Percentiles rank a stretch among this genome's conserved stretches.
Conservation (phyloP, 2,329 filamentous ascomycete genomes). For the Fusarium avenaceum region DNA sequence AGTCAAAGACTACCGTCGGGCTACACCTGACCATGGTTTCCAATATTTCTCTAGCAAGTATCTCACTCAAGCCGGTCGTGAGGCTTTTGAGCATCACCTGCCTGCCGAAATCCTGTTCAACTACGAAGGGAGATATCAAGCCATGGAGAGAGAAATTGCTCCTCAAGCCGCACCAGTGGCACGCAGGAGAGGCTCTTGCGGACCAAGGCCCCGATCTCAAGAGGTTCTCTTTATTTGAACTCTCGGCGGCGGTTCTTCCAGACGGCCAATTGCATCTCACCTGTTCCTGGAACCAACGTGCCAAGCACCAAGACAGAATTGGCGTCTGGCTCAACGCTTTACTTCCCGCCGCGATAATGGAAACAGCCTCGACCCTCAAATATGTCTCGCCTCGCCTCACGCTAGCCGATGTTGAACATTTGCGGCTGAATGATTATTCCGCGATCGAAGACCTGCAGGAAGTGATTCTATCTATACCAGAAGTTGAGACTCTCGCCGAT, state of each 20-base stretch:
- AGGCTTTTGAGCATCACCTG: not conserved
- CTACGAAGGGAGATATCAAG: constrained; percentile 2
- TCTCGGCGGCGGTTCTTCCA: not conserved
- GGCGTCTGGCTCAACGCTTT: not conserved
- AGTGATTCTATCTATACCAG: not conserved
- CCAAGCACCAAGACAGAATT: not conserved
- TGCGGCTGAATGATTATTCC: not conserved
- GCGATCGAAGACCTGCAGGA: too few relatives aligned
- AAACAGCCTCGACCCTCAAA: not conserved
- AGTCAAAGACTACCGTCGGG: constrained; percentile 1
- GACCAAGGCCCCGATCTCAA: not conserved
- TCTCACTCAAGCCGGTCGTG: not conserved
- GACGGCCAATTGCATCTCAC: not conserved
- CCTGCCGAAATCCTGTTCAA: constrained; percentile 4
- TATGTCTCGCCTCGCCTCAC: not conserved
- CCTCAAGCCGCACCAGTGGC: not conserved
- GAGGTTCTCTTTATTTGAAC: not conserved
- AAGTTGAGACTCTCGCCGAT: not conserved
- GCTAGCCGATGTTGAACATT: not conserved
- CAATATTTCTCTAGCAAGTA: constrained; percentile 4
- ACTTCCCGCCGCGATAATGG: not conserved
- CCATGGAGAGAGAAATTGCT: not conserved
- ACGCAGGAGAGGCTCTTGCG: not conserved
- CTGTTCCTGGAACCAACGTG: not conserved
- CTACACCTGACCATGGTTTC: not conserved